Evolutionary conservation across 768 basidiomycete species (phyloP).

Genomic region (Austroboletus festivus): DNA sequence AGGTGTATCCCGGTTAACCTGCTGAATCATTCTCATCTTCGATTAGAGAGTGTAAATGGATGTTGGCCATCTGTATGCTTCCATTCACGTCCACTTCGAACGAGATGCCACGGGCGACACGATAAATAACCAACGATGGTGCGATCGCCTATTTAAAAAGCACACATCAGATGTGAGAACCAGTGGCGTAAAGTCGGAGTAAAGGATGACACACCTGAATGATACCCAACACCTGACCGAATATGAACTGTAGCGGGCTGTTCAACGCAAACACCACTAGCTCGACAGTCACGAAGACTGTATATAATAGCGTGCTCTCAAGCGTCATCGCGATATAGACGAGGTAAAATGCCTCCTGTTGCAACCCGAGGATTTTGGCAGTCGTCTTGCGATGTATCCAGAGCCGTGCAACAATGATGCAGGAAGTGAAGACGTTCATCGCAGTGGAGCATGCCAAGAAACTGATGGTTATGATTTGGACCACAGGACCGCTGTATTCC

Average conservation of each 20-base stretch:
- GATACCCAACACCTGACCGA: constrained; percentile 18
- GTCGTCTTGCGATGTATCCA: constrained; percentile 16
- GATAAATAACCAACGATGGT: too few relatives aligned
- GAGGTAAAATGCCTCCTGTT: constrained; percentile 20
- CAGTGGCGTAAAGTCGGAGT: too few relatives aligned
- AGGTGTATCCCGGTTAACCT: too few relatives aligned
- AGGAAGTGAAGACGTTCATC: constrained; percentile 15
- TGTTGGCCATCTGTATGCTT: too few relatives aligned
- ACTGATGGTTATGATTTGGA: background rate
- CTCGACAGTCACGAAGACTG: constrained; percentile 7
- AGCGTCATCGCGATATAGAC: constrained; percentile 26
- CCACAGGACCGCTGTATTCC: too few relatives aligned
- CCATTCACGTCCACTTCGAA: too few relatives aligned
- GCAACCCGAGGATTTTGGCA: constrained; percentile 3
- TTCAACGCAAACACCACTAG: constrained; percentile 16
- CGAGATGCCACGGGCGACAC: too few relatives aligned
- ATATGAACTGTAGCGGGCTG: constrained; percentile 21
- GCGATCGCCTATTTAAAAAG: too few relatives aligned
- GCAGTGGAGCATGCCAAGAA: constrained; percentile 14
- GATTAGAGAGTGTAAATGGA: too few relatives aligned
- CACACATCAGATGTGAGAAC: too few relatives aligned
- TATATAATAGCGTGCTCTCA: constrained; percentile 22
- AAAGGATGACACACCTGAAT: constrained; percentile 16
- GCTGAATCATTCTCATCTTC: too few relatives aligned
- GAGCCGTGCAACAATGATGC: constrained; percentile 14